phyloP scores from a whole-genome alignment of 2,329 filamentous ascomycete genomes.

The Curvularia lunata region DNA sequence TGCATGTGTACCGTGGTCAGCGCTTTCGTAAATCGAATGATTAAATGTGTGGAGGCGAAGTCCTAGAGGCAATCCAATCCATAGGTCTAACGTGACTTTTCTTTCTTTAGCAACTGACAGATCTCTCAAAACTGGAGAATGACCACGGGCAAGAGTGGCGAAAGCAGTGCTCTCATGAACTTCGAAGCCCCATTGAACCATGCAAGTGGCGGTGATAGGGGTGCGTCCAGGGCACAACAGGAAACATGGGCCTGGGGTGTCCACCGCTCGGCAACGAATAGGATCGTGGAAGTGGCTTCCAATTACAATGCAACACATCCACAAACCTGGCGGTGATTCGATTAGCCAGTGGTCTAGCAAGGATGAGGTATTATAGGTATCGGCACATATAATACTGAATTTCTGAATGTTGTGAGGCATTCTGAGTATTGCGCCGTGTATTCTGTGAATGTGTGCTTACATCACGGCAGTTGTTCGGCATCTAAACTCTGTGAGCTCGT shows the following conservation, averaged over 20 bases:
- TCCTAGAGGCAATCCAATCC: constrained; percentile 3
- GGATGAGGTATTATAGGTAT: constrained; percentile 28
- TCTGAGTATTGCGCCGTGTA: not conserved
- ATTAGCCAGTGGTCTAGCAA: constrained; percentile 34
- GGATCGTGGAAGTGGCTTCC: constrained; percentile 13
- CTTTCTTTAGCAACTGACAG: constrained; percentile 19
- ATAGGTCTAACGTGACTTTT: constrained; percentile 4
- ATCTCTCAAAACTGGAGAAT: constrained; percentile 5
- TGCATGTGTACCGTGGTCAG: not conserved
- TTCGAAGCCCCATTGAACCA: constrained; percentile 28
- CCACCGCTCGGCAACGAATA: constrained; percentile 26
- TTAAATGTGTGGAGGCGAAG: constrained; percentile 9
- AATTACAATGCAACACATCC: constrained; percentile 13
- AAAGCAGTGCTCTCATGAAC: constrained; percentile 18
- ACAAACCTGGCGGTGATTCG: constrained; percentile 18
- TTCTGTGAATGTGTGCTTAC: not conserved
- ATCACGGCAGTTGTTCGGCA: not conserved
- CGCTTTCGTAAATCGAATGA: constrained; percentile 1
- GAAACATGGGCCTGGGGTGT: constrained; percentile 20
- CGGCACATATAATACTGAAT: not conserved
- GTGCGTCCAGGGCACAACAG: constrained; percentile 16
- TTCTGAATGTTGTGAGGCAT: not conserved
- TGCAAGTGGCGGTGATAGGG: constrained; percentile 33
- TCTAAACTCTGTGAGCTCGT: not conserved
- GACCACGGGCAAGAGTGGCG: constrained; percentile 24